These are phyloP conservation scores for Suillus ampliporus DNA, from an alignment of 768 basidiomycete genomes.

Conservation along the genomic window DNA sequence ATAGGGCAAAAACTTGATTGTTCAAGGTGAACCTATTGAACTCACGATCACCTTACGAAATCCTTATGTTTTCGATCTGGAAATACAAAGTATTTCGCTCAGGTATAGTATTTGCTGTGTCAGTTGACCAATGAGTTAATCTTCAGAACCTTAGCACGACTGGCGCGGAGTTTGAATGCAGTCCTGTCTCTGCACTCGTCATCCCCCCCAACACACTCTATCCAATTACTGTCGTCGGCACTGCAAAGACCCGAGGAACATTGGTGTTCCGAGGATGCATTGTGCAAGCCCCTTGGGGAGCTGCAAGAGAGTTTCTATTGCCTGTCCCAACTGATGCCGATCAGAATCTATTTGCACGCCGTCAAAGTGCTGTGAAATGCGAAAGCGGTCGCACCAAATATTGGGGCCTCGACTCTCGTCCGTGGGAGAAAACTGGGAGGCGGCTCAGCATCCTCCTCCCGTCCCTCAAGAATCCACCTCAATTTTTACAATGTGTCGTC, in stretches of 20 bases:
- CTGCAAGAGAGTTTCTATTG: constrained; percentile 71
- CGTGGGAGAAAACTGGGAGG: constrained; percentile 59
- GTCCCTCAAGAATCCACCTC: constrained; percentile 35
- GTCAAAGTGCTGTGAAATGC: constrained; percentile 63
- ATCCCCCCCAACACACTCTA: constrained; percentile 81
- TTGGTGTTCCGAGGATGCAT: constrained; percentile 80
- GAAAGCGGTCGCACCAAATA: constrained; percentile 78
- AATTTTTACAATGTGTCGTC: constrained; percentile 82
- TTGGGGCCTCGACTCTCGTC: constrained; percentile 72
- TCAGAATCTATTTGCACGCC: constrained; percentile 60
- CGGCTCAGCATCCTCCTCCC: constrained; percentile 38
- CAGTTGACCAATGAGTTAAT: background rate
- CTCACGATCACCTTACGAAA: constrained; percentile 87
- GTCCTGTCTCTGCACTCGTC: constrained; percentile 58
- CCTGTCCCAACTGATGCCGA: constrained; percentile 77
- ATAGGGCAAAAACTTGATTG: constrained; percentile 67
- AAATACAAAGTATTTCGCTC: constrained; percentile 79
- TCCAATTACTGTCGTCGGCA: constrained; percentile 71
- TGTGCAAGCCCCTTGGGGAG: constrained; percentile 77
- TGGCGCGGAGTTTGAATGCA: constrained; percentile 76
- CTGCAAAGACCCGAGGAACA: constrained; percentile 64
- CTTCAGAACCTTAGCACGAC: constrained; percentile 61
- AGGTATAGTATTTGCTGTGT: constrained; percentile 55
- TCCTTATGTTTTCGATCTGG: constrained; percentile 91
- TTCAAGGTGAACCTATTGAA: constrained; percentile 85